These are phyloP conservation scores for Basidioascus undulatus DNA, from an alignment of 768 basidiomycete genomes.

Conservation along the genomic window DNA sequence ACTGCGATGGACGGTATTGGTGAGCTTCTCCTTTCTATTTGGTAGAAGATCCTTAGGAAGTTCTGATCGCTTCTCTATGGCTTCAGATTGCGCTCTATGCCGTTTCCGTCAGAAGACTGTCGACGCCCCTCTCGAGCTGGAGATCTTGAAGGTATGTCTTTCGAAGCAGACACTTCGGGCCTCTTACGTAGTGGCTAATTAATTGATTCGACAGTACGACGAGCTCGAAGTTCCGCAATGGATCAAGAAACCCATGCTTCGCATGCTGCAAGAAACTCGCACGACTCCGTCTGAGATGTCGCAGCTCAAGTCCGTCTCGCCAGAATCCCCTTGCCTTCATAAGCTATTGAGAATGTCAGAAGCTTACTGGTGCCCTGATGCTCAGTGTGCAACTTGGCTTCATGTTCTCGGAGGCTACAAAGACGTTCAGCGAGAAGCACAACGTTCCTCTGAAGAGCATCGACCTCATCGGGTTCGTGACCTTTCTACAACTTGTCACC, in stretches of 20 bases:
- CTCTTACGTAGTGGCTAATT: too few relatives aligned
- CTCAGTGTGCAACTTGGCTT: too few relatives aligned
- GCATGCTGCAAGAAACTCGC: constrained; percentile 9
- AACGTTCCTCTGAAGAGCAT: constrained; percentile 3
- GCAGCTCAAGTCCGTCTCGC: constrained; percentile 10
- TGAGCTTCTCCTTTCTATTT: too few relatives aligned
- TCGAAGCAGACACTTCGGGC: too few relatives aligned
- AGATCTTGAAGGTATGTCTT: constrained; percentile 4
- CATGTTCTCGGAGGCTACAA: constrained; percentile 7
- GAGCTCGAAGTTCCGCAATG: constrained; percentile 8
- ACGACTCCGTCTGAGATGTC: constrained; percentile 9
- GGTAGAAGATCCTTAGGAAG: too few relatives aligned
- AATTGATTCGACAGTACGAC: constrained; percentile 4
- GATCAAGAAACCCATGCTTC: constrained; percentile 10
- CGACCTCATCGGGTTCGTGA: constrained; percentile 7
- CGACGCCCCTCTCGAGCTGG: constrained; percentile 7
- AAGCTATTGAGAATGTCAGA: too few relatives aligned
- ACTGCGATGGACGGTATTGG: too few relatives aligned
- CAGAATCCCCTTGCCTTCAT: too few relatives aligned
- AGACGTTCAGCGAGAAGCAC: constrained; percentile 2
- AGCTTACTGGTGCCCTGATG: too few relatives aligned
- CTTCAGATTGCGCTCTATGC: constrained; percentile 10
- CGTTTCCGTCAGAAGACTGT: constrained; percentile 8
- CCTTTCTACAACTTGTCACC: too few relatives aligned
- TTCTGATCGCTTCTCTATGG: too few relatives aligned